Evolutionary conservation across 345 rosid genomes (phyloP).

Genomic region (Salix suchowensis): DNA sequence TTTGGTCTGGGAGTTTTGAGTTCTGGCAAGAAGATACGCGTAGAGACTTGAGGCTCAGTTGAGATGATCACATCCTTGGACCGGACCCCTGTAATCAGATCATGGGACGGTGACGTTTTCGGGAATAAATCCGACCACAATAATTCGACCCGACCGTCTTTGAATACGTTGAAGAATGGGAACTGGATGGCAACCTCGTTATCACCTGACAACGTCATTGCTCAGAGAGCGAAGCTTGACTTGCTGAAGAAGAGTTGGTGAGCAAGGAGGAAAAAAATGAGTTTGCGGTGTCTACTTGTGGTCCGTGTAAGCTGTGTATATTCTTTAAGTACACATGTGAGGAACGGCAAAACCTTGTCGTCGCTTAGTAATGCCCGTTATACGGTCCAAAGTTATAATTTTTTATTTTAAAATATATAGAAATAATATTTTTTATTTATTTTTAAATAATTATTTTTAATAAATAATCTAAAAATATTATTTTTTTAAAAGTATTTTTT

Average conservation of each 20-base stretch:
- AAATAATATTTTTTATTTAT: too few species aligned
- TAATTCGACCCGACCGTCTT: conserved; percentile 25
- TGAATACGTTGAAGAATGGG: conserved; percentile 22
- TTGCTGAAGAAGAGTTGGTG: neutral
- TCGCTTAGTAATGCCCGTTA: too few species aligned
- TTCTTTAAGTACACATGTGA: too few species aligned
- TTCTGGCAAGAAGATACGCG: conserved; percentile 36
- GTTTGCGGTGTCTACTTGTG: too few species aligned
- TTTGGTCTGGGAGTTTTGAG: conserved; percentile 10
- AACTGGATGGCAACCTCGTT: conserved; percentile 7
- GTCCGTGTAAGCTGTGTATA: too few species aligned
- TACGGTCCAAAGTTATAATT: too few species aligned
- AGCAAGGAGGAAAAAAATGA: too few species aligned
- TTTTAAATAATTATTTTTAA: too few species aligned
- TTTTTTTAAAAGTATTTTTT: too few species aligned
- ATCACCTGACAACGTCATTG: neutral
- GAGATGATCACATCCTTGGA: conserved; percentile 35
- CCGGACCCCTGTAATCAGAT: conserved; percentile 18
- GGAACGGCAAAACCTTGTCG: too few species aligned
- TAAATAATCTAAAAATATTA: too few species aligned
- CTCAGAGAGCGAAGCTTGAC: neutral
- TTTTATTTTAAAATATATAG: too few species aligned
- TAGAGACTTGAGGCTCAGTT: conserved; percentile 23
- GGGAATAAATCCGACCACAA: neutral
- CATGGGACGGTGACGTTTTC: conserved; percentile 5